Evolutionary conservation across 2,329 filamentous ascomycete species (phyloP).

Genomic region (Neofusicoccum kwambonambiense): DNA sequence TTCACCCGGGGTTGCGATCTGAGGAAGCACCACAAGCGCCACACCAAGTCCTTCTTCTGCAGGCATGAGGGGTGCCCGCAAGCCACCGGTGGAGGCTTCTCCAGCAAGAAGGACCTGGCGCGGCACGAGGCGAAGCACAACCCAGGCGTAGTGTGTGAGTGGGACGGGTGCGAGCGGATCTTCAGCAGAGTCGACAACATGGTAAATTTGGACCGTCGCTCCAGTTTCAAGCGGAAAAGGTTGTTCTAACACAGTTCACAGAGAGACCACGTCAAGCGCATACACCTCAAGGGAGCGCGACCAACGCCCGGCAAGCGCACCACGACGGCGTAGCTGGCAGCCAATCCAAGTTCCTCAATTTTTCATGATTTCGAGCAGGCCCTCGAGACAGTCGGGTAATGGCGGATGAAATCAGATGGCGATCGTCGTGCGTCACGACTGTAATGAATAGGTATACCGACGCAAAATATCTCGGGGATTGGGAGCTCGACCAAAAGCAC

Average conservation of each 20-base stretch:
- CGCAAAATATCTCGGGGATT: background rate
- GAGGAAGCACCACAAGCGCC: conserved; percentile 62
- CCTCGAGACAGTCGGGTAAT: conserved; percentile 17
- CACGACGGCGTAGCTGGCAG: background rate
- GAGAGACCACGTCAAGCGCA: conserved; percentile 42
- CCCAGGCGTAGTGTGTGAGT: conserved; percentile 59
- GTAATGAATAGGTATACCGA: conserved; percentile 15
- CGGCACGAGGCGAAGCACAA: conserved; percentile 64
- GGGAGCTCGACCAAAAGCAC: background rate
- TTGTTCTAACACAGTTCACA: conserved; percentile 19
- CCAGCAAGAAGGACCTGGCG: conserved; percentile 61
- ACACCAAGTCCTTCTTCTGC: conserved; percentile 62
- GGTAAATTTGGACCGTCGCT: conserved; percentile 38
- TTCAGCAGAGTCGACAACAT: conserved; percentile 64
- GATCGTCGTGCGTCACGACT: conserved; percentile 16
- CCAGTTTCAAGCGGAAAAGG: background rate
- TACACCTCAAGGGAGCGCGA: conserved; percentile 34
- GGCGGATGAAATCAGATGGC: conserved; percentile 12
- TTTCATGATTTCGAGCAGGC: conserved; percentile 5
- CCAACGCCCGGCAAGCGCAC: conserved; percentile 17
- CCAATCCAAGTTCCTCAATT: background rate
- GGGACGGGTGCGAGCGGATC: conserved; percentile 56
- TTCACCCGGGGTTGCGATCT: conserved; percentile 62
- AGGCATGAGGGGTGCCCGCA: conserved; percentile 59
- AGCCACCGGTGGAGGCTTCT: conserved; percentile 57